Percentiles rank a stretch among this genome's conserved stretches.
These are phyloP conservation scores for Potentilla sterilis DNA, from an alignment of 306 rosid species.

Conservation along the genomic window DNA sequence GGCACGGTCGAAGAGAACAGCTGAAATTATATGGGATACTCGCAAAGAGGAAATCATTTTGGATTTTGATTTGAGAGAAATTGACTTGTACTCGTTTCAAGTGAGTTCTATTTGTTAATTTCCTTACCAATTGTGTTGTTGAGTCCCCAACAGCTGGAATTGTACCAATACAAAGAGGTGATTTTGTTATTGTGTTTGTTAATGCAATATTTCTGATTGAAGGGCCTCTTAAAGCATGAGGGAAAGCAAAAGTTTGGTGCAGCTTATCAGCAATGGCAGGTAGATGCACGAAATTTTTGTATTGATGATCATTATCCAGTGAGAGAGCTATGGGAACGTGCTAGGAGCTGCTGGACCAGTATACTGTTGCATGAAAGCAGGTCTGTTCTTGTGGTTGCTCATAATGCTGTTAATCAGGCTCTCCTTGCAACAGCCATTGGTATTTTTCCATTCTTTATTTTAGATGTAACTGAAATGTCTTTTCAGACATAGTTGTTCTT, in stretches of 20 bases:
- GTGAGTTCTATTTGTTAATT: constrained; percentile 35
- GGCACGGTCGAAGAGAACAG: constrained; percentile 75
- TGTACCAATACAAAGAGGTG: not conserved
- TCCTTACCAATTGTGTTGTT: not conserved
- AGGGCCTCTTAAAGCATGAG: constrained; percentile 89
- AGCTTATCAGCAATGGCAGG: constrained; percentile 79
- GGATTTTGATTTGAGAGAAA: constrained; percentile 72
- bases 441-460: constrained; percentile 34
- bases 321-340: constrained; percentile 88
- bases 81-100: constrained; percentile 91
- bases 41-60: constrained; percentile 51
- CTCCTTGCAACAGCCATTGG: constrained; percentile 92
- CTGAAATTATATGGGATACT: constrained; percentile 85
- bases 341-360: constrained; percentile 75
- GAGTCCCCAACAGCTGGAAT: not conserved
- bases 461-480: constrained; percentile 1
- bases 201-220: constrained; percentile 24
- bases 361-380: constrained; percentile 71
- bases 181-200: constrained; percentile 17
- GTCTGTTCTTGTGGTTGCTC: constrained; percentile 94
- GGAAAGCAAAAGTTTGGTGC: constrained; percentile 76
- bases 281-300: constrained; percentile 70
- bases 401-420: constrained; percentile 99
- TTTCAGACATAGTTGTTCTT: constrained; percentile 12
- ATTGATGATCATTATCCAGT: constrained; percentile 94